Base-by-base conservation (phyloP, 2,329 filamentous ascomycete genomes). In the Fusarium nematophilum region DNA sequence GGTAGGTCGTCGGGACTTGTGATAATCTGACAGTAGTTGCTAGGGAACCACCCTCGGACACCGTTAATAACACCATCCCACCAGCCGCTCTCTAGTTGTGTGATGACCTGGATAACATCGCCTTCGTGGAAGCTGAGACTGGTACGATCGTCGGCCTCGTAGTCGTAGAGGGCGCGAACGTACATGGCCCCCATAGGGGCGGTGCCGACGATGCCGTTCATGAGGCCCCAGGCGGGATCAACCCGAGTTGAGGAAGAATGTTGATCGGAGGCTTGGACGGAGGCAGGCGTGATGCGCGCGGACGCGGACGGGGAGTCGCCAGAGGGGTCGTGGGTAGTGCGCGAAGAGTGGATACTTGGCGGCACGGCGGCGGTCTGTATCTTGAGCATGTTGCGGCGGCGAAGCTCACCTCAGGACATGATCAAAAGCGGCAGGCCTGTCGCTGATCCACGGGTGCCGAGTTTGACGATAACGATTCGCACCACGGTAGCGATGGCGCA, bases 31-130 rank as follows among this genome's bases (percentile, higher is more conserved):
- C 95, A 98, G 79, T 99, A 99, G 76, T 99, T 99, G 82, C 94
- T 98, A 30, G 95, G 95, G 75, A 99, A 99, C 95, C 95, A 99
- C 74, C 95, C 95, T 73, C 95, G 89, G 67, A 97, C 91, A 55
- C 93, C 92, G 71, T 97, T 95, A 74, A 99, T 97, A 51, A 99
- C 92, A 42, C 95, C 95, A 79, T 99, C 95, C 95, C 95, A 99
- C 95, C 95, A 99, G 52, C 95, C 95, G 71, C 93, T 98, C 76
- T 99, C 95, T 53, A 98, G 84, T 78, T 97, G 94, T 47, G 95
- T 99, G 70, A 99, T 94, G 69, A 99, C 95, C 79, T 98, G 94
- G 70, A 99, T 99, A 66, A 98, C 88, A 78, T 99, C 95, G 71
- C 95, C 95, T 75, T 96, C 91, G 70, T 92, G 92, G 77, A 99